Conservation (phyloP, 345 rosid genomes). For the Populus euphratica region DNA sequence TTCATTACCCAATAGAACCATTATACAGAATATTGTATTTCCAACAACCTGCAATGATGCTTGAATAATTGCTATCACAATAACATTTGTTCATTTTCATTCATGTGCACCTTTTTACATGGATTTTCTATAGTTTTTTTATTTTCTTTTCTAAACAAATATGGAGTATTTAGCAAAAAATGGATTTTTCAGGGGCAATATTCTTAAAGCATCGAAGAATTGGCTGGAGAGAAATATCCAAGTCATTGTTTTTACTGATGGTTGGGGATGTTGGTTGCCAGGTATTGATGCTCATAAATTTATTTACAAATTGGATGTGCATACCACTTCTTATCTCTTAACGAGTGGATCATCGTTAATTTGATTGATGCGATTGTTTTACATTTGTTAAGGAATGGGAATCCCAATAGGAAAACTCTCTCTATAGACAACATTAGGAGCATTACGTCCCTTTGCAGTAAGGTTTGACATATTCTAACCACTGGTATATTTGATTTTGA, state of each 20-base stretch:
- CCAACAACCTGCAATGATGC: no score
- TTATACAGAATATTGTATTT: no score
- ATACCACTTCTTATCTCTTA: background rate
- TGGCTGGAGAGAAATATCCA: conserved; percentile 92
- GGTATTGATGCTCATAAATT: conserved; percentile 37
- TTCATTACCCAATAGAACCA: no score
- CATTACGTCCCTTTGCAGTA: conserved; percentile 31
- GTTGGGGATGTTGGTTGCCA: conserved; percentile 99
- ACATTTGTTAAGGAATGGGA: conserved; percentile 30
- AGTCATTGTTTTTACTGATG: conserved; percentile 95
- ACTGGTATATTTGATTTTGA: no score
- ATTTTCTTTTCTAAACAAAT: no score
- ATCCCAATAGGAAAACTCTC: conserved; percentile 34
- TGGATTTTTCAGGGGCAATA: conserved; percentile 56
- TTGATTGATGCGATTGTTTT: background rate
- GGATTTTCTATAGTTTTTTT: no score
- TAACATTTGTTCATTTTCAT: no score
- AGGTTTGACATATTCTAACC: conserved; percentile 1
- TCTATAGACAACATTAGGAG: conserved; percentile 29
- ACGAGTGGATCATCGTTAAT: background rate
- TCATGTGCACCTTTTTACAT: no score
- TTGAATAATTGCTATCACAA: no score
- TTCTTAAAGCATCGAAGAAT: conserved; percentile 82
- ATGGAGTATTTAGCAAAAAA: conserved; percentile 10
- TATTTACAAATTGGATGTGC: background rate